These are phyloP conservation scores for Luzula sylvatica DNA, from an alignment of 176 grass and related monocot genomes.

Conservation along the genomic window DNA sequence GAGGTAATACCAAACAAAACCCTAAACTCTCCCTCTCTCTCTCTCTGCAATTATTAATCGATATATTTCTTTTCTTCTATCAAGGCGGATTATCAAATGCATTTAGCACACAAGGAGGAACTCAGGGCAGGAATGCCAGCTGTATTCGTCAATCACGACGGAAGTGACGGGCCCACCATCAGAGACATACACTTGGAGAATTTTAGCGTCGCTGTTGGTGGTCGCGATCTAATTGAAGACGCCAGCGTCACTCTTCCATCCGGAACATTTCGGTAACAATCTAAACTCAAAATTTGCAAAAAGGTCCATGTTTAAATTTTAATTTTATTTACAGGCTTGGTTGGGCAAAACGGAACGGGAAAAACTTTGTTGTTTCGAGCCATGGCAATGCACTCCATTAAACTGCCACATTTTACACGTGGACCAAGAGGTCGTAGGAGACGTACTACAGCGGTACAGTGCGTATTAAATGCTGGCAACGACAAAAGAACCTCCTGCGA, in stretches of 20 bases:
- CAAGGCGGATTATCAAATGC: constrained; percentile 79
- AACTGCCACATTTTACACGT: constrained; percentile 99
- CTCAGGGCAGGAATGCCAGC: constrained; percentile 90
- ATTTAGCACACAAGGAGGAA: constrained; percentile 78
- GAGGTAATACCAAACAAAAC: constrained; percentile 39
- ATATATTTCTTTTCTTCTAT: constrained; percentile 24
- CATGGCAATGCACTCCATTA: constrained; percentile 81
- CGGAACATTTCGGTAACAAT: constrained; percentile 97
- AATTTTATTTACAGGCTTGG: constrained; percentile 57
- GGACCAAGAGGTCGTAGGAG: constrained; percentile 87
- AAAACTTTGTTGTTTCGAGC: constrained; percentile 94
- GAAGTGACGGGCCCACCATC: constrained; percentile 41
- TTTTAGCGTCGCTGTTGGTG: constrained; percentile 82
- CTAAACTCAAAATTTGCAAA: too few species aligned
- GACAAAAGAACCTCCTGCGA: too few species aligned
- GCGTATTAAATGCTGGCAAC: constrained; percentile 79
- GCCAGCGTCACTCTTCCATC: constrained; percentile 62
- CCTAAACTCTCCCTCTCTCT: too few species aligned
- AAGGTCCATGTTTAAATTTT: background rate
- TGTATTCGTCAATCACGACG: constrained; percentile 60
- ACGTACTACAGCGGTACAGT: constrained; percentile 71
- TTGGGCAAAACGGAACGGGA: constrained; percentile 92
- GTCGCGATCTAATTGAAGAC: constrained; percentile 88
- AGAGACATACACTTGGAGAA: constrained; percentile 99
- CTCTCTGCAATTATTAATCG: too few species aligned